A percentile compares a stretch with the other conserved stretches of the same genome.
Evolutionary conservation across 139 green algal species (phyloP).

Genomic region (Chlorella ohadii): DNA sequence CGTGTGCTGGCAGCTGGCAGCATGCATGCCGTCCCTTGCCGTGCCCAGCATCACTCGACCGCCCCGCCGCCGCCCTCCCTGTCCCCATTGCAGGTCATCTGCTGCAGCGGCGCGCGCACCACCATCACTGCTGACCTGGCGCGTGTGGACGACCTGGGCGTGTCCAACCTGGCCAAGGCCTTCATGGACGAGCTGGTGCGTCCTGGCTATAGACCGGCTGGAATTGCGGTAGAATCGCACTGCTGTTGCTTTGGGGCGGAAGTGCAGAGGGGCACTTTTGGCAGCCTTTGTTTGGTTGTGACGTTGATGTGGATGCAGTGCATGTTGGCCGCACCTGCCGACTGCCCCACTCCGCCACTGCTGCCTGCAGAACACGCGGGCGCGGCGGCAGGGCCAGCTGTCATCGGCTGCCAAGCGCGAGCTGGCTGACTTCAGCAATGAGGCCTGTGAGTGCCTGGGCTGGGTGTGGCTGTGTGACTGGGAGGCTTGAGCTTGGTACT

Average conservation of each 20-base stretch:
- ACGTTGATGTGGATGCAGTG: no score
- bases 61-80: not conserved
- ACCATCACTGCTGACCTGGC: conserved; percentile 73
- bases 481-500: no score
- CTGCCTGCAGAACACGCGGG: conserved; percentile 27
- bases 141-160: conserved; percentile 76
- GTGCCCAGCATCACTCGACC: no score
- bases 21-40: no score
- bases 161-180: conserved; percentile 56
- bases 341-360: no score
- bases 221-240: no score
- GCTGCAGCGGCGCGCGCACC: conserved; percentile 68
- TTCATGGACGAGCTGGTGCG: conserved; percentile 23
- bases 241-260: no score
- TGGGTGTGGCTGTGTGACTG: no score
- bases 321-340: no score
- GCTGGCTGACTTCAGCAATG: conserved; percentile 58
- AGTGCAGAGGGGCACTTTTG: no score
- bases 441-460: not conserved
- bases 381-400: conserved; percentile 13
- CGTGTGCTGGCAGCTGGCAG: no score
- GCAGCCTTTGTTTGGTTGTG: no score
- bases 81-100: conserved; percentile 88
- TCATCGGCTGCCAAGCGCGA: conserved; percentile 48
- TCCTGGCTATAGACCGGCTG: not conserved